Evolutionary conservation across 257 asterid genomes (phyloP), one percentile per base, ranked within the genome.

Genomic region (Cordia subcordata): DNA sequence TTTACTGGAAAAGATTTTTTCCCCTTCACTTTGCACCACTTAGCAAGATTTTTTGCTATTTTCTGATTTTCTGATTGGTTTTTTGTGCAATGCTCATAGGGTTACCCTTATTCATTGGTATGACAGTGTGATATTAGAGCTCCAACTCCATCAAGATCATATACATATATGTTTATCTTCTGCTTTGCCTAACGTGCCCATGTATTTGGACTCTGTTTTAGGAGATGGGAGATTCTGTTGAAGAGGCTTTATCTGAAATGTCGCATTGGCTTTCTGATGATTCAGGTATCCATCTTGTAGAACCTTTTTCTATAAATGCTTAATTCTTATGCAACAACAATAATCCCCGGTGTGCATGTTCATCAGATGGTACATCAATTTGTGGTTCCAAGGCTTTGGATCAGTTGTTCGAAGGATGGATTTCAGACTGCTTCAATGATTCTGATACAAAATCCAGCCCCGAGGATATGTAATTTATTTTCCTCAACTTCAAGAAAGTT

Each of bases 211-310:
- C 22, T 68, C 58, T 67, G 58, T 66, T 55, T 20, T 63, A 90
- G 98, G 89, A 80, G 63, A 75, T 75, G 18, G 65, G 57, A 32
- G 86, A 81, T 15, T 79, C 89, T 46, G 78, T 81, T 9, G 89
- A 78, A 60, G 94, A 78, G 57, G 79, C 77, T 58, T 37, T 80
- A 40, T 72, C 81, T 52, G 84, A 81, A 49, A 79, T 79, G 76
- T 85, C 94, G 39, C 69, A 81, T 53, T 82, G 85, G 94, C 84
- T 77, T 59, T 77, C 85, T 49, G 89, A 78, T 47, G 88, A 74
- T 78, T 60, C 82, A 72, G 91, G 95, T 87, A 67, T 47, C 67
- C 44, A 56, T 39, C 46, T 23, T 49, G 13, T 44, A 35, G 16
- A 23, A 13, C 44, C 35, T 16, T 12, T 56, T 32, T 23, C 11